Percentiles rank a stretch among this genome's conserved stretches.
Conservation (phyloP, 75 land plant species). For the Sequoiadendron giganteum region DNA sequence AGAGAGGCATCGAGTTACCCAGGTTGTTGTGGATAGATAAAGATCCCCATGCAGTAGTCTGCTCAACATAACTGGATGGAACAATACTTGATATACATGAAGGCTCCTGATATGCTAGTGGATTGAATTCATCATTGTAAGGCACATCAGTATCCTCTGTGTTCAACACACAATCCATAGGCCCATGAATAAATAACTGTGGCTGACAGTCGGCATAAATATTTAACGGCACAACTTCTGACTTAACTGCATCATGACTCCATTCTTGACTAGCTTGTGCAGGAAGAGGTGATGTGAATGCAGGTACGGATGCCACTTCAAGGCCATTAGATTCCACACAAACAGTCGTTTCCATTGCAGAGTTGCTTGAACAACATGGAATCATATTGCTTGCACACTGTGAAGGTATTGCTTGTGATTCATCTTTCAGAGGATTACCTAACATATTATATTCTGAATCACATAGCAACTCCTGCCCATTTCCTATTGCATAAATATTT, state of each 20-base stretch:
- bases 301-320: not conserved
- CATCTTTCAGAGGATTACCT: not conserved
- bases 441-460: not conserved
- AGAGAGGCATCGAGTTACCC: not conserved
- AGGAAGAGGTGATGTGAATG: not conserved
- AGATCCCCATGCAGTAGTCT: not conserved
- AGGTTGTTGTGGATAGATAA: not conserved
- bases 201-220: conserved; percentile 5
- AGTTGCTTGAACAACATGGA: not conserved
- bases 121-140: conserved; percentile 43
- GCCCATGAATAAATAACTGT: conserved; percentile 20
- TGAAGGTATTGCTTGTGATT: not conserved
- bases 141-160: conserved; percentile 61
- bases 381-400: not conserved
- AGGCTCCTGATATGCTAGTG: not conserved
- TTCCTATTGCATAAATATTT: not conserved
- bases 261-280: not conserved
- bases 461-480: not conserved
- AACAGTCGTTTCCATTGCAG: not conserved
- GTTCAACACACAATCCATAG: conserved; percentile 49
- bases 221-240: not conserved
- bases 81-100: conserved; percentile 4
- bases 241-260: not conserved
- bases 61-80: not conserved
- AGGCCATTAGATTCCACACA: not conserved